A percentile compares a stretch with the other conserved stretches of the same genome.
These are phyloP conservation scores for Guadua angustifolia DNA, from an alignment of 176 grass and related monocot genomes.

Conservation along the genomic window DNA sequence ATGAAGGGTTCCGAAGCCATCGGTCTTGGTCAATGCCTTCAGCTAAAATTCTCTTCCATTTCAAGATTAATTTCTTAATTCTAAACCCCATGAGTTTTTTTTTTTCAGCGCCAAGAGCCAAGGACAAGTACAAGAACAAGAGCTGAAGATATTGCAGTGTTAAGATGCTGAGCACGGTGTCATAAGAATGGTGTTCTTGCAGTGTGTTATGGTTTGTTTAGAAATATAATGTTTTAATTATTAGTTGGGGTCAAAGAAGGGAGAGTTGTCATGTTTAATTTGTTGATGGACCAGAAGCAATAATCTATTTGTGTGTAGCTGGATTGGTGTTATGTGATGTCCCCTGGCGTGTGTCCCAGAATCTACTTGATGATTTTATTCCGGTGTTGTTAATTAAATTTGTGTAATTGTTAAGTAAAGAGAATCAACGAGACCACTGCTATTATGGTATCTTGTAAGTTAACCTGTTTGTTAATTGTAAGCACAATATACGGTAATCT, in stretches of 20 bases:
- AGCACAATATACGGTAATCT: constrained; percentile 61
- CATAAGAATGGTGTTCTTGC: constrained; percentile 63
- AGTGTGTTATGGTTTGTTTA: constrained; percentile 61
- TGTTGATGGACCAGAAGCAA: constrained; percentile 73
- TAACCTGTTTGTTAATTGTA: constrained; percentile 60
- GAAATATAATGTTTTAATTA: constrained; percentile 70
- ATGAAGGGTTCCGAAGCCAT: constrained; percentile 99
- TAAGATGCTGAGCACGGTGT: constrained; percentile 54
- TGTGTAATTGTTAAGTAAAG: constrained; percentile 66
- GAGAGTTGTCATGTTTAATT: constrained; percentile 67
- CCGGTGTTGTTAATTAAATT: constrained; percentile 65
- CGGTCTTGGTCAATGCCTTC: constrained; percentile 76
- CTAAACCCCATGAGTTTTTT: neutral
- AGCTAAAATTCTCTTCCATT: constrained; percentile 39
- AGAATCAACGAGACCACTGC: constrained; percentile 61
- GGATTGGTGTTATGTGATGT: constrained; percentile 76
- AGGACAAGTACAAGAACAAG: constrained; percentile 90
- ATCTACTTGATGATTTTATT: constrained; percentile 83
- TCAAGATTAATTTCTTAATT: constrained; percentile 36
- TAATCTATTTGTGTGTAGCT: constrained; percentile 75
- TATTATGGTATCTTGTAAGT: constrained; percentile 77
- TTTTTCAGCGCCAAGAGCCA: constrained; percentile 76
- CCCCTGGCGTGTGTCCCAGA: constrained; percentile 66
- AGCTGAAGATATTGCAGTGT: constrained; percentile 63
- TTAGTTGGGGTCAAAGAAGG: constrained; percentile 60